These are phyloP conservation scores for Ganoderma sp. DNA, from an alignment of 1,284 basidiomycete species.

Conservation along the genomic window DNA sequence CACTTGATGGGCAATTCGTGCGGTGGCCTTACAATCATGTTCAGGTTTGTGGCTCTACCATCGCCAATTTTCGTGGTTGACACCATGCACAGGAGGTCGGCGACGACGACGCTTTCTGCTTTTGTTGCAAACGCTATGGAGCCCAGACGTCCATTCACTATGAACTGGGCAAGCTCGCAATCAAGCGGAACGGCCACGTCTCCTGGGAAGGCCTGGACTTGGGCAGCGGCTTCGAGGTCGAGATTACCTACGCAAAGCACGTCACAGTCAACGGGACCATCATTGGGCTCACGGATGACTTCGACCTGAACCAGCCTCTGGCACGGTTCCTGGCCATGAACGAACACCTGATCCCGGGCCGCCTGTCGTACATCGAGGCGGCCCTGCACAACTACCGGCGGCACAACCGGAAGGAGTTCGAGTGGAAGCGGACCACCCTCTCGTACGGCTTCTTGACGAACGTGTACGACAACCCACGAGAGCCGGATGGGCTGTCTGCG, in stretches of 20 bases:
- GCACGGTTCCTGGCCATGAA: conserved; percentile 74
- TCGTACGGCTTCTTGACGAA: conserved; percentile 72
- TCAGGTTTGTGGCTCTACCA: conserved; percentile 47
- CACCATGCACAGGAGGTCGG: conserved; percentile 50
- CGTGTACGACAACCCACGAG: conserved; percentile 63
- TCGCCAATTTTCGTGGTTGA: conserved; percentile 14
- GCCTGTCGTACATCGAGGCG: conserved; percentile 54
- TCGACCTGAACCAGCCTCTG: conserved; percentile 65
- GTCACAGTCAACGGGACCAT: conserved; percentile 57
- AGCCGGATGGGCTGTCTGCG: conserved; percentile 51
- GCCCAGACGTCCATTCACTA: conserved; percentile 58
- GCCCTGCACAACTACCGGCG: conserved; percentile 61
- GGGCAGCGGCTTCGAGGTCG: conserved; percentile 74
- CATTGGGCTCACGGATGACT: conserved; percentile 75
- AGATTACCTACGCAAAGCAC: conserved; percentile 62
- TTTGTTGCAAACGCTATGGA: conserved; percentile 51
- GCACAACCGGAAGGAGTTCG: conserved; percentile 56
- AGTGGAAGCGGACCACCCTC: conserved; percentile 61
- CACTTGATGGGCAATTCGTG: conserved; percentile 70
- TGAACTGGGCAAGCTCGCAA: conserved; percentile 56
- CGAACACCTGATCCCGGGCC: conserved; percentile 53
- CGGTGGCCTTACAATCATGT: conserved; percentile 70
- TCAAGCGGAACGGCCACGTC: conserved; percentile 63
- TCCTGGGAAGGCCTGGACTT: conserved; percentile 64
- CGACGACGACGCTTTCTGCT: conserved; percentile 48